These are phyloP conservation scores for Fagopyrum esculentum DNA, from an alignment of 148 eudicot genomes.

Conservation along the genomic window DNA sequence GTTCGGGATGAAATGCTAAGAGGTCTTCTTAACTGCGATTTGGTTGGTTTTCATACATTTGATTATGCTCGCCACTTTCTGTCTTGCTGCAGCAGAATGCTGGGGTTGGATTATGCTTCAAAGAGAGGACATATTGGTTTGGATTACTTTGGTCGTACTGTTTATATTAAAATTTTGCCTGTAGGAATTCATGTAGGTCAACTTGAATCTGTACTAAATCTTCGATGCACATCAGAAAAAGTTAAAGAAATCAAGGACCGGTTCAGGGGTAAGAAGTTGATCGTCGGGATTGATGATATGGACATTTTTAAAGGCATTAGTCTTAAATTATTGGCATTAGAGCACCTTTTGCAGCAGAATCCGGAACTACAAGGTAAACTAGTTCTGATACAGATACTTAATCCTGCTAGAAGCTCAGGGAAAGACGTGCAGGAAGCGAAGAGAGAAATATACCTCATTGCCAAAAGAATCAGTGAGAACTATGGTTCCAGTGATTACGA, in stretches of 20 bases:
- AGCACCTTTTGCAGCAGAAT: constrained; percentile 51
- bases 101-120: constrained; percentile 75
- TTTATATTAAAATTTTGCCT: constrained; percentile 60
- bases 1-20: constrained; percentile 68
- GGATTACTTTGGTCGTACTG: constrained; percentile 75
- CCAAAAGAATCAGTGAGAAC: constrained; percentile 45
- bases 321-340: constrained; percentile 60
- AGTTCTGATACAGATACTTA: constrained; percentile 63
- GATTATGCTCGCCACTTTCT: constrained; percentile 75
- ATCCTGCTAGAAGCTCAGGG: constrained; percentile 68
- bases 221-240: constrained; percentile 37
- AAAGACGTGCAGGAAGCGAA: constrained; percentile 56
- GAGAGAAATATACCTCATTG: constrained; percentile 42
- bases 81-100: constrained; percentile 76
- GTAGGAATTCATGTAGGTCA: constrained; percentile 71
- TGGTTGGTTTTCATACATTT: constrained; percentile 70
- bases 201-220: constrained; percentile 47
- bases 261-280: constrained; percentile 45
- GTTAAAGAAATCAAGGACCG: constrained; percentile 48
- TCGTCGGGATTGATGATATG: constrained; percentile 68
- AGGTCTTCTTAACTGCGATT: constrained; percentile 65
- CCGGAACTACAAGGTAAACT: constrained; percentile 35
- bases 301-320: constrained; percentile 74
- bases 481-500: constrained; percentile 45
- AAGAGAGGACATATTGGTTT: constrained; percentile 72